phyloP scores from a whole-genome alignment of 2,329 filamentous ascomycete species.

The Rhynchosporium secalis region DNA sequence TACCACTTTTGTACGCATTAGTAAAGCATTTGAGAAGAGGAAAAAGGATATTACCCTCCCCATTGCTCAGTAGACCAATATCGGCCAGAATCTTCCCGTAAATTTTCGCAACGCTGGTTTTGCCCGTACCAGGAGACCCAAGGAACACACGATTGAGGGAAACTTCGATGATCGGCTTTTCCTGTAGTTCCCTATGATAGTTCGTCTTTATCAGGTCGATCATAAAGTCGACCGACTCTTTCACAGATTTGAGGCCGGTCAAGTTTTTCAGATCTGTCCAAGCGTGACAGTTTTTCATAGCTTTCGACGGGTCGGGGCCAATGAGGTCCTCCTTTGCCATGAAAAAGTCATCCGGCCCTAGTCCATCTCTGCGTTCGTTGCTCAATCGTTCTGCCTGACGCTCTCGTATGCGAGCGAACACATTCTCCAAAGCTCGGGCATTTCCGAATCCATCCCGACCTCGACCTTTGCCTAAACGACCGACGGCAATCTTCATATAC shows the following conservation, averaged over 20 bases:
- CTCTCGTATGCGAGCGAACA: constrained; percentile 51
- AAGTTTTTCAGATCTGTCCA: constrained; percentile 60
- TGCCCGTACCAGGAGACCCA: constrained; percentile 73
- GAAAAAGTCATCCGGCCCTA: constrained; percentile 54
- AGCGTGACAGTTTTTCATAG: constrained; percentile 51
- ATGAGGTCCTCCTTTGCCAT: constrained; percentile 70
- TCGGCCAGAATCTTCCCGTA: constrained; percentile 69
- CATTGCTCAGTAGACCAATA: constrained; percentile 65
- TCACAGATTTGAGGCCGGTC: constrained; percentile 62
- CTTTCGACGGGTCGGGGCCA: constrained; percentile 62
- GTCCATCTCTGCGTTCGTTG: constrained; percentile 45
- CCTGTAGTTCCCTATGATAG: constrained; percentile 63
- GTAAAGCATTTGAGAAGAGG: background rate
- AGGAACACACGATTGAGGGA: constrained; percentile 70
- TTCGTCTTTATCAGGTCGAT: constrained; percentile 64
- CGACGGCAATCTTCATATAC: constrained; percentile 62
- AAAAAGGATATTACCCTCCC: constrained; percentile 55
- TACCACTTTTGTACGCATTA: constrained; percentile 51
- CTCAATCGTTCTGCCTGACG: constrained; percentile 60
- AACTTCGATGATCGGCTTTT: constrained; percentile 59
- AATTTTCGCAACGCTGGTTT: constrained; percentile 72
- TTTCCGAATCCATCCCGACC: constrained; percentile 72
- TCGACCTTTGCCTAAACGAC: constrained; percentile 61
- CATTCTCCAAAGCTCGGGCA: constrained; percentile 67
- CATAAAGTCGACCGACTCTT: constrained; percentile 57